Percentiles rank a stretch among this genome's conserved stretches.
phyloP scores from a whole-genome alignment of 345 rosid species.

The Bruguiera parviflora region DNA sequence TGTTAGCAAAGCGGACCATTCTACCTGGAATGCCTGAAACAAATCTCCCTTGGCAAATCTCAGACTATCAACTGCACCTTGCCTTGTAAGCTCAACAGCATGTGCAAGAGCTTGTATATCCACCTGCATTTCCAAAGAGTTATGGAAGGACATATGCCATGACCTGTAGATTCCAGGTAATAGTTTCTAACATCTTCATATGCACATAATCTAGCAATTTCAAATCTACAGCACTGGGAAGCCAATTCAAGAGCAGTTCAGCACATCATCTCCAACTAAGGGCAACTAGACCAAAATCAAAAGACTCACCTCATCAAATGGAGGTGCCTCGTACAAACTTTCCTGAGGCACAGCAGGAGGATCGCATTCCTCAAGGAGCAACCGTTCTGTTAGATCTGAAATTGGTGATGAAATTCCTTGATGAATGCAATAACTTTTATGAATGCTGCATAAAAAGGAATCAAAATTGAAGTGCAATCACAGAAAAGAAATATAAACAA shows the following conservation, averaged over 20 bases:
- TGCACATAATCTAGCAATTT: no score
- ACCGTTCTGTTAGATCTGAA: constrained; percentile 80
- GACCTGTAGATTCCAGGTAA: no score
- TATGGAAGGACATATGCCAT: no score
- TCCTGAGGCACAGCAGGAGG: constrained; percentile 71
- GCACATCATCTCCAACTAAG: not conserved
- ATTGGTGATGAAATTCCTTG: constrained; percentile 77
- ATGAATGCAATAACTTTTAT: constrained; percentile 70
- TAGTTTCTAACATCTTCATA: no score
- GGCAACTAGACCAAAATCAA: not conserved
- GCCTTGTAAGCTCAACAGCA: constrained; percentile 92
- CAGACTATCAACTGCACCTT: constrained; percentile 95
- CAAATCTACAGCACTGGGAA: constrained; percentile 4
- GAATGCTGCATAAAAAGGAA: constrained; percentile 59
- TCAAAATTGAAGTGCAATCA: constrained; percentile 6
- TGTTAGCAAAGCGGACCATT: not conserved
- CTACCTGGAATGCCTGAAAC: constrained; percentile 91
- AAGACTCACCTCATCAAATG: constrained; percentile 80
- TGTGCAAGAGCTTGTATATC: constrained; percentile 97
- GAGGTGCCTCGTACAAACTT: constrained; percentile 69
- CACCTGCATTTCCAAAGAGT: constrained; percentile 38
- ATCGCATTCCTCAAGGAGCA: constrained; percentile 86
- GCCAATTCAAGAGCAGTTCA: not conserved
- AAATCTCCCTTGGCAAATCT: constrained; percentile 91
- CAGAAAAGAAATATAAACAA: not conserved